These are phyloP conservation scores for Barnettozyma siamensis DNA, from an alignment of 805 yeast species.

Conservation along the genomic window DNA sequence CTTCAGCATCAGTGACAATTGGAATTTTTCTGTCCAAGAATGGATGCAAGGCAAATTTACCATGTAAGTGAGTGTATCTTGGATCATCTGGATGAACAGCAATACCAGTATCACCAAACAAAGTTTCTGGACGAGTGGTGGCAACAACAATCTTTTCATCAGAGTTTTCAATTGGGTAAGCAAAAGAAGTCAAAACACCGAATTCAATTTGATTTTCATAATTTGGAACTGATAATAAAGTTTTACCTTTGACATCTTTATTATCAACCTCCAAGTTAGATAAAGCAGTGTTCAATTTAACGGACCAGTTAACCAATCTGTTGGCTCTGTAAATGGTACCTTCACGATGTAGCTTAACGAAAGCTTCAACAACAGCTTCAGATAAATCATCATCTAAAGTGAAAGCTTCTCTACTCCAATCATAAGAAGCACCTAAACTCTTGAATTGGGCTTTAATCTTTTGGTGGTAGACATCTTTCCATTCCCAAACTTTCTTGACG, in stretches of 20 bases:
- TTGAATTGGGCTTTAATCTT: slow-evolving; percentile 81
- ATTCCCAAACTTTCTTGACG: slow-evolving; percentile 88
- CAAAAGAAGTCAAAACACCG: slow-evolving; percentile 95
- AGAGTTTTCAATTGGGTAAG: slow-evolving; percentile 79
- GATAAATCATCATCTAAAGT: slow-evolving; percentile 77
- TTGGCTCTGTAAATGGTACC: slow-evolving; percentile 93
- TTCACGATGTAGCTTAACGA: slow-evolving; percentile 86
- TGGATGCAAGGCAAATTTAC: slow-evolving; percentile 88
- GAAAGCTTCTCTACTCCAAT: slow-evolving; percentile 93
- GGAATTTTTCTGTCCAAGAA: slow-evolving; percentile 82
- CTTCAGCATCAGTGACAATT: slow-evolving; percentile 81
- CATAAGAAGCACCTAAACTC: slow-evolving; percentile 93
- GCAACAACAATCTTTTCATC: slow-evolving; percentile 90
- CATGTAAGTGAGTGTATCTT: slow-evolving; percentile 91
- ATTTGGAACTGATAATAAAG: slow-evolving; percentile 79
- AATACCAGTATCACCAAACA: slow-evolving; percentile 96
- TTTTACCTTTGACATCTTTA: slow-evolving; percentile 80
- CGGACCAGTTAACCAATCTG: slow-evolving; percentile 95
- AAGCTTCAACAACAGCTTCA: slow-evolving; percentile 83
- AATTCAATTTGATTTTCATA: slow-evolving; percentile 88
- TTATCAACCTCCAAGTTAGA: slow-evolving; percentile 96
- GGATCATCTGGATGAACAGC: slow-evolving; percentile 96
- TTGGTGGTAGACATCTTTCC: slow-evolving; percentile 92
- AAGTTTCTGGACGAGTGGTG: slow-evolving; percentile 97
- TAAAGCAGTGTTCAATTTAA: slow-evolving; percentile 87